Evolutionary conservation across 306 rosid species (phyloP).

Genomic region (Herpetospermum pedunculosum): DNA sequence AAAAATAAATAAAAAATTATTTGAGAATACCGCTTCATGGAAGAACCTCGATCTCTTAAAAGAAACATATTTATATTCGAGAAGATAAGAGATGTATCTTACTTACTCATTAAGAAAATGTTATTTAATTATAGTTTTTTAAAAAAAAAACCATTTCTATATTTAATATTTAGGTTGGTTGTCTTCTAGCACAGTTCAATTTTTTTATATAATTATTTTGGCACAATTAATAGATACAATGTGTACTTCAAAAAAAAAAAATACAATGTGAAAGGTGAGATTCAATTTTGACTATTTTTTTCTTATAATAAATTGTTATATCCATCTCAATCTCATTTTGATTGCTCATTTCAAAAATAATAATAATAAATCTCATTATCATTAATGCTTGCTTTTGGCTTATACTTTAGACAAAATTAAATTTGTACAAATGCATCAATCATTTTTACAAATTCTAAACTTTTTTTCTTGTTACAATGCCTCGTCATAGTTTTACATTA

Average conservation of each 20-base stretch:
- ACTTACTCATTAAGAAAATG: no score
- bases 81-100: no score
- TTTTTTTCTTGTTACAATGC: not conserved
- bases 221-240: no score
- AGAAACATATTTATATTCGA: no score
- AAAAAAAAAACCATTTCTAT: no score
- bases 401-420: not conserved
- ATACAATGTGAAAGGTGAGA: not conserved
- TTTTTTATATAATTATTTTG: no score
- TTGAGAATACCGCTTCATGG: no score
- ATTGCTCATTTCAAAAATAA: no score
- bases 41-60: no score
- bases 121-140: no score
- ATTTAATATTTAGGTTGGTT: not conserved
- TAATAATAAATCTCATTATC: not conserved
- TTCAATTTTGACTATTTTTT: not conserved
- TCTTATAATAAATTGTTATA: not conserved
- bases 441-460: not conserved
- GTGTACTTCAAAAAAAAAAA: no score
- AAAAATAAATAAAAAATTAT: no score
- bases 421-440: not conserved
- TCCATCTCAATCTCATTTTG: not conserved
- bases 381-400: not conserved
- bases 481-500: not conserved
- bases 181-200: not conserved